Base-by-base conservation (phyloP, 1,284 basidiomycete genomes). In the Microstroma glucosiphilum region DNA sequence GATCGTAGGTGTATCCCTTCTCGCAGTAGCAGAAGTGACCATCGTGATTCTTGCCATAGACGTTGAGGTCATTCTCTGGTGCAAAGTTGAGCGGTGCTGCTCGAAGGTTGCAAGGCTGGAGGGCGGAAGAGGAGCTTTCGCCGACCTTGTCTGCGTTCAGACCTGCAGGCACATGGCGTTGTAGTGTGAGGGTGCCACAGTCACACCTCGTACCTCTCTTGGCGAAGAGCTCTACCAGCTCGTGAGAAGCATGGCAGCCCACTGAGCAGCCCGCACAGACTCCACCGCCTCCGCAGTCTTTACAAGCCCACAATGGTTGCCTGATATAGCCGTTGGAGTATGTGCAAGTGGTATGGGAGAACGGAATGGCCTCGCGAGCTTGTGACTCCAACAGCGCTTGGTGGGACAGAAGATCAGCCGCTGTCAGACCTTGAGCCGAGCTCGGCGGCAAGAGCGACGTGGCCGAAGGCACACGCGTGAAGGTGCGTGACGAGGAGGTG, bases 181-280 rank as follows among this genome's bases (percentile, higher is more conserved):
- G 51, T 15, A 23, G 21, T 2, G 60, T 56, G 0, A 68, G 72
- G 1, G 75, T 77, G 26, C 77, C 77, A 56, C 77, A 79, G 63
- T 79, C 77, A 61, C 77, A 79, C n/a, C 72, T 66, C 53, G 77
- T 76, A 43, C 75, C 59, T 58, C 76, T 70, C 64, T 73, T 73
- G 64, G 78, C 73, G 62, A 79, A 79, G 6, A 79, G 72, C 58
- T 79, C 77, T 4, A 79, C 71, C 23, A 79, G 70, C n/a, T 79
- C 72, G 53, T 79, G 77, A 2, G 75, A 74, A 19, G 70, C 73
- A 63, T 82, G 81, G 58, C 81, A 82, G 1, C 76, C 69, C 13
- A 82, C 70, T 40, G 76, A 78, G 66, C 81, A 82, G 1, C 71
- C 78, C 0, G 76, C 76, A 60, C 81, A 82, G n/a, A 81, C 78